These are phyloP conservation scores for Pachyrhizus erosus DNA, from an alignment of 306 rosid species.

Conservation along the genomic window DNA sequence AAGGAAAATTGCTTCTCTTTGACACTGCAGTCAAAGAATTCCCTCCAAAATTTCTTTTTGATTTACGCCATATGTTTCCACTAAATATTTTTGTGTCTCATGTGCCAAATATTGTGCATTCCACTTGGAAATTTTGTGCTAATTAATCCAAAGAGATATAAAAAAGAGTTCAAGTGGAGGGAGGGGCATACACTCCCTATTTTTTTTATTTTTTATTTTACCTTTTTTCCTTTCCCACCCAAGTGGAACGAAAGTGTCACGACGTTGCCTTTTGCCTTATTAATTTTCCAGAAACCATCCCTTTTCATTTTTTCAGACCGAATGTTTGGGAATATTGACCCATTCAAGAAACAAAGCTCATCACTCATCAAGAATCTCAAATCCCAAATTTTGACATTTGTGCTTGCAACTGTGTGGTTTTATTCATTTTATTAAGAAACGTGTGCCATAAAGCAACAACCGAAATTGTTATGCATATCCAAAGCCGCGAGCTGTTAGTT, in stretches of 20 bases:
- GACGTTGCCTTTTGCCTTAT: background rate
- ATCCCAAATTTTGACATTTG: slow-evolving; percentile 7
- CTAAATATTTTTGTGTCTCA: background rate
- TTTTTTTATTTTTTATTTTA: too few relatives aligned
- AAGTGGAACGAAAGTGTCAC: slow-evolving; percentile 13
- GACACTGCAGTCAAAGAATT: background rate
- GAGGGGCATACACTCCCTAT: background rate
- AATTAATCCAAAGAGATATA: background rate
- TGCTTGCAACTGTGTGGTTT: background rate
- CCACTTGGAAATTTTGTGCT: slow-evolving; percentile 17
- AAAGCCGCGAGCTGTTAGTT: background rate
- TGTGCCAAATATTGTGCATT: background rate
- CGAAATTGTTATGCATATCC: background rate
- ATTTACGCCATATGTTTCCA: background rate
- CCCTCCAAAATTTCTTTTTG: background rate
- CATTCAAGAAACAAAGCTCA: background rate
- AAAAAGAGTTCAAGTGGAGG: background rate
- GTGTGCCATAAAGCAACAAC: background rate
- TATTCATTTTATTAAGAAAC: background rate
- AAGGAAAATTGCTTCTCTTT: background rate
- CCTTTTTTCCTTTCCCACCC: background rate
- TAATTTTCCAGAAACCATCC: background rate
- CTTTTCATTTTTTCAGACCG: background rate
- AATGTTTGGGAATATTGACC: slow-evolving; percentile 4
- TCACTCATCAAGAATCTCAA: background rate